Percentiles rank a stretch among this genome's conserved stretches.
These are phyloP conservation scores for Thermomucor indicae-seudaticae DNA, from an alignment of 371 early-diverging fungal genomes.

Conservation along the genomic window DNA sequence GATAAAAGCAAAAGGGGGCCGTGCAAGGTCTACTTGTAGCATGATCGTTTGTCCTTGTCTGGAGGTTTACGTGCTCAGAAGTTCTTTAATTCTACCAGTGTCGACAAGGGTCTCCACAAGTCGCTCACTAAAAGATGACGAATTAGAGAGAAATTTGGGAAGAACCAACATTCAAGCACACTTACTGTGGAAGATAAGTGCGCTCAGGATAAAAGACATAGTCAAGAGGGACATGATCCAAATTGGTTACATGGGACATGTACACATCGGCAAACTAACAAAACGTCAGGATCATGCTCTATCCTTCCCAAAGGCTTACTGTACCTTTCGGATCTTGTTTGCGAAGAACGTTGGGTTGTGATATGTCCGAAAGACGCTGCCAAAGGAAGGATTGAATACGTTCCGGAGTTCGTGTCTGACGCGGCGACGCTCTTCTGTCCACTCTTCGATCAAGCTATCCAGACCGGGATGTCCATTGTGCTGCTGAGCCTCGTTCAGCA, in stretches of 20 bases:
- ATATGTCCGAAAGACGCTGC: conserved; percentile 63
- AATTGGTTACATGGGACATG: conserved; percentile 55
- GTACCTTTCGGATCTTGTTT: conserved; percentile 52
- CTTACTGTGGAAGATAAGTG: conserved; percentile 60
- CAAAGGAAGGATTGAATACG: conserved; percentile 59
- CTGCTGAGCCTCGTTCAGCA: conserved; percentile 55
- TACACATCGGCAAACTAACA: conserved; percentile 44
- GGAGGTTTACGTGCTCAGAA: neutral
- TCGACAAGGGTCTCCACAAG: conserved; percentile 42
- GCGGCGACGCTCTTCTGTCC: conserved; percentile 43
- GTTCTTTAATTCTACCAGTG: conserved; percentile 23
- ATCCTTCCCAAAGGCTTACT: neutral
- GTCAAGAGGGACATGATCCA: conserved; percentile 52
- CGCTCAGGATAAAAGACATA: conserved; percentile 65
- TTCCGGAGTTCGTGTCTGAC: conserved; percentile 44
- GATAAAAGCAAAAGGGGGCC: conserved; percentile 1
- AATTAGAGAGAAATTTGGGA: neutral
- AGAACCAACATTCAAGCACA: neutral
- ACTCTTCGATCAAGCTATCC: conserved; percentile 39
- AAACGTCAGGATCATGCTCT: neutral
- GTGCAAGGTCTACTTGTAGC: no score
- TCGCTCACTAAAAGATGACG: conserved; percentile 25
- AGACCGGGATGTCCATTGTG: conserved; percentile 21
- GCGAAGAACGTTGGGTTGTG: conserved; percentile 65
- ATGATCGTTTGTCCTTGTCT: neutral